A percentile compares a stretch with the other conserved stretches of the same genome.
Conservation (phyloP, 1,284 basidiomycete species). For the Sphaerobolus stellatus region DNA sequence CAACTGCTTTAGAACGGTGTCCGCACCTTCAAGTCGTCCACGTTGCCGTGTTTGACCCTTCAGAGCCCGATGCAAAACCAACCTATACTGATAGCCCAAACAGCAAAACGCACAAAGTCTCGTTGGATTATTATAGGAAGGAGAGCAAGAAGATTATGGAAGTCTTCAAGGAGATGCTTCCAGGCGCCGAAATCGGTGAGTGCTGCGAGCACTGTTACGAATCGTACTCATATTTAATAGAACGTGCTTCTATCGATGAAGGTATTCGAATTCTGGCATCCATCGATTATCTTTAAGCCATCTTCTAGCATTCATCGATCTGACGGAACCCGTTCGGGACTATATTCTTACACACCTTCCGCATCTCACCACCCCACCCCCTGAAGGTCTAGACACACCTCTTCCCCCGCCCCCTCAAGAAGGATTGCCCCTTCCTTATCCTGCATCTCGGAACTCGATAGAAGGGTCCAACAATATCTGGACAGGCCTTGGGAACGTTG, state of each 20-base stretch:
- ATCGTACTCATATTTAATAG: conserved; percentile 18
- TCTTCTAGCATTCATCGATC: conserved; percentile 77
- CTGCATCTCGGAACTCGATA: conserved; percentile 1
- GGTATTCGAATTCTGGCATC: conserved; percentile 9
- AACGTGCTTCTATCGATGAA: conserved; percentile 60
- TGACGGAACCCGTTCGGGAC: conserved; percentile 76
- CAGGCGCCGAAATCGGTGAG: conserved; percentile 68
- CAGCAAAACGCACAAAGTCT: conserved; percentile 92
- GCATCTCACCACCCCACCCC: conserved; percentile 68
- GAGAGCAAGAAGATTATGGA: conserved; percentile 90
- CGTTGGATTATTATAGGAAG: conserved; percentile 89
- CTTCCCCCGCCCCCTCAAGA: conserved; percentile 74
- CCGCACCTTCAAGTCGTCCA: conserved; percentile 85
- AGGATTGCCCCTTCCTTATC: conserved; percentile 8
- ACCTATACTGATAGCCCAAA: conserved; percentile 88
- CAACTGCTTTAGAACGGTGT: conserved; percentile 83
- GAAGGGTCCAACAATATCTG: conserved; percentile 46
- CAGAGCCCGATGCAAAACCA: conserved; percentile 65
- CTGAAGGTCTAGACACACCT: conserved; percentile 73
- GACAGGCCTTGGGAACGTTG: conserved; percentile 65
- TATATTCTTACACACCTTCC: conserved; percentile 74
- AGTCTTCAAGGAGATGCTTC: conserved; percentile 79
- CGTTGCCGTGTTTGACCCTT: conserved; percentile 67
- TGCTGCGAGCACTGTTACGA: too few species aligned
- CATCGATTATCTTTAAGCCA: background rate